Evolutionary conservation across 2,329 filamentous ascomycete species (phyloP).

Genomic region (Chaetomiaceae sp.): DNA sequence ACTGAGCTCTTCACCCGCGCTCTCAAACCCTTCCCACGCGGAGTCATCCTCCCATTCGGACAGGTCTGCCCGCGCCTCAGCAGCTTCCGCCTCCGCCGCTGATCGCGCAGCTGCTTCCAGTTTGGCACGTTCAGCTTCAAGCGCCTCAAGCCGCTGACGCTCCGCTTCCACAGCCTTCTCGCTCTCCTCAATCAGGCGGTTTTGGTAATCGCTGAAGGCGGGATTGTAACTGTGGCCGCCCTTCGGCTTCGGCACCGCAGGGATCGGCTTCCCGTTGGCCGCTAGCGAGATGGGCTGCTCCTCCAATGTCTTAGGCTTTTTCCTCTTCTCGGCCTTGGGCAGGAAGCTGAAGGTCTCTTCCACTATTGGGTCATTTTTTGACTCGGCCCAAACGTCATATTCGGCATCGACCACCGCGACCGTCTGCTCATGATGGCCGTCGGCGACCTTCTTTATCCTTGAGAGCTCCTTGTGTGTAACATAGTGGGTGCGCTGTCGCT

Average conservation of each 20-base stretch:
- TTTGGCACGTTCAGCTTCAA: constrained; percentile 60
- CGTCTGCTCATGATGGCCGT: constrained; percentile 56
- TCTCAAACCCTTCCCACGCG: constrained; percentile 86
- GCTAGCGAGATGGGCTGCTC: constrained; percentile 73
- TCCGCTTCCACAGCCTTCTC: constrained; percentile 75
- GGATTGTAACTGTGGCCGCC: constrained; percentile 93
- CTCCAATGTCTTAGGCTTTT: constrained; percentile 68
- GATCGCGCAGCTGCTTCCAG: constrained; percentile 63
- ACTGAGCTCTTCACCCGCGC: constrained; percentile 63
- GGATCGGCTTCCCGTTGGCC: constrained; percentile 72
- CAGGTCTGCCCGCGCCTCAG: constrained; percentile 57
- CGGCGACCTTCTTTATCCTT: constrained; percentile 71
- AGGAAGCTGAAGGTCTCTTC: constrained; percentile 53
- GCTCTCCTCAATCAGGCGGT: constrained; percentile 66
- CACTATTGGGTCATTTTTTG: constrained; percentile 28
- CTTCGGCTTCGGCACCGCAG: constrained; percentile 70
- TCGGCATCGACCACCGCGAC: constrained; percentile 54
- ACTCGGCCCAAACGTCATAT: constrained; percentile 71
- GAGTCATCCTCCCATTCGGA: constrained; percentile 80
- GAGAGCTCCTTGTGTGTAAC: constrained; percentile 79
- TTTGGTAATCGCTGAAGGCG: constrained; percentile 76
- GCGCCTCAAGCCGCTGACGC: constrained; percentile 61
- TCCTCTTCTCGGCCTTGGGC: constrained; percentile 57
- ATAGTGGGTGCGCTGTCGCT: constrained; percentile 71
- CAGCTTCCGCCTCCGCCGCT: constrained; percentile 68